phyloP scores from a whole-genome alignment of 2,329 filamentous ascomycete genomes.

The Sclerotinia borealis region DNA sequence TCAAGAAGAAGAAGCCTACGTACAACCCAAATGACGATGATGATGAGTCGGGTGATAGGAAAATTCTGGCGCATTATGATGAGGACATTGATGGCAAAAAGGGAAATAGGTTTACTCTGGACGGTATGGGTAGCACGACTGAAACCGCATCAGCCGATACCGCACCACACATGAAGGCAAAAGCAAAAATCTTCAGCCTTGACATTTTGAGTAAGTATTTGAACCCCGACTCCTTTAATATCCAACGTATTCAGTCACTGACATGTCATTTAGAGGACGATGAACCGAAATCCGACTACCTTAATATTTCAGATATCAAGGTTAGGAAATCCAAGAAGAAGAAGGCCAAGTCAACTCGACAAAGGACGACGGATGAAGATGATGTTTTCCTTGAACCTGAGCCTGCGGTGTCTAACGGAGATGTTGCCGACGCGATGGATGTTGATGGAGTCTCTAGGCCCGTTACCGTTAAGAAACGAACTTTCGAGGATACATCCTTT shows the following conservation, averaged over 20 bases:
- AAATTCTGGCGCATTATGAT: conserved; percentile 85
- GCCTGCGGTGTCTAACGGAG: conserved; percentile 24
- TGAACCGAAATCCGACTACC: conserved; percentile 74
- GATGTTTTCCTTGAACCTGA: conserved; percentile 45
- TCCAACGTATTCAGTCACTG: conserved; percentile 28
- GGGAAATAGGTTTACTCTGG: conserved; percentile 78
- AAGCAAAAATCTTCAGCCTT: conserved; percentile 66
- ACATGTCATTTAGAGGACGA: conserved; percentile 45
- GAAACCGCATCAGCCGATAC: conserved; percentile 48
- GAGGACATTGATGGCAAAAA: conserved; percentile 93
- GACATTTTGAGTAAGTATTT: conserved; percentile 55
- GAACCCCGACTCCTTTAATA: not conserved
- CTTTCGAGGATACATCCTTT: conserved; percentile 61
- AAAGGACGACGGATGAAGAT: conserved; percentile 60
- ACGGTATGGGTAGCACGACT: conserved; percentile 65
- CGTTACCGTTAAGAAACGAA: conserved; percentile 55
- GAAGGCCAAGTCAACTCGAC: conserved; percentile 70
- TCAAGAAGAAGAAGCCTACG: conserved; percentile 83
- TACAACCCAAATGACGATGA: conserved; percentile 81
- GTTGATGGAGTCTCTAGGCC: conserved; percentile 53
- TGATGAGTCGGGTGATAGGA: conserved; percentile 55
- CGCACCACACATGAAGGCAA: conserved; percentile 51
- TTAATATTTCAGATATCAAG: conserved; percentile 81
- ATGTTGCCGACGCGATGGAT: conserved; percentile 60
- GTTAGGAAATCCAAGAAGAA: conserved; percentile 93